Percentiles rank a stretch among this genome's conserved stretches.
phyloP scores from a whole-genome alignment of 1,284 basidiomycete species.

The Flammula alnicola region DNA sequence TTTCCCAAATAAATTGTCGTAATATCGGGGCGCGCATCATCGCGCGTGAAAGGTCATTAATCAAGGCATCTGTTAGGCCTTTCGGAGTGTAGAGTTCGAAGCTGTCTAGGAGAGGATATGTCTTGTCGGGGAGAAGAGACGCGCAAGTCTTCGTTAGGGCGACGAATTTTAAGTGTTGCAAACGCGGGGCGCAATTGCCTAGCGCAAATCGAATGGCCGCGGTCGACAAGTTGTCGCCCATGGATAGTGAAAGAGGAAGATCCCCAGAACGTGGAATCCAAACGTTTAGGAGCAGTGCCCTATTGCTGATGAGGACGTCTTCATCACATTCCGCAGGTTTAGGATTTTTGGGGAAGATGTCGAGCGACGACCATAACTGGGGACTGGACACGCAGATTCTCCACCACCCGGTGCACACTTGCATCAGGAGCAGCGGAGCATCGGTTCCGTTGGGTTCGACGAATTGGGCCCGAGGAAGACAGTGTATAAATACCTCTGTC shows the following conservation, averaged over 20 bases:
- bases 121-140: slow-evolving; percentile 5
- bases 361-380: slow-evolving; percentile 27
- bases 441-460: slow-evolving; percentile 11
- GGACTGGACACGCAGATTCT: slow-evolving; percentile 21
- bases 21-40: slow-evolving; percentile 16
- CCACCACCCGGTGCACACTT: slow-evolving; percentile 25
- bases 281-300: slow-evolving; percentile 10
- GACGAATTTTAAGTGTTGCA: slow-evolving; percentile 16
- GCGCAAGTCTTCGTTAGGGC: slow-evolving; percentile 6
- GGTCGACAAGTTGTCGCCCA: slow-evolving; percentile 11
- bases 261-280: slow-evolving; percentile 25
- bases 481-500: slow-evolving; percentile 26
- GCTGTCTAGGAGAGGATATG: slow-evolving; percentile 17
- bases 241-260: slow-evolving; percentile 20
- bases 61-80: slow-evolving; percentile 9
- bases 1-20: slow-evolving; percentile 21
- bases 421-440: slow-evolving; percentile 26
- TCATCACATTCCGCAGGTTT: background rate
- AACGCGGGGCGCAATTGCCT: slow-evolving; percentile 5
- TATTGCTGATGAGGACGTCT: background rate
- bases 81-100: slow-evolving; percentile 18
- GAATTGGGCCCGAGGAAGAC: slow-evolving; percentile 20
- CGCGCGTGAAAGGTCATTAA: slow-evolving; percentile 13
- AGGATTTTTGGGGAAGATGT: background rate
- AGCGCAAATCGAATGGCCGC: slow-evolving; percentile 3